phyloP scores from a whole-genome alignment of 108 stramenopile genomes.

The Cyclotella kingstonii region DNA sequence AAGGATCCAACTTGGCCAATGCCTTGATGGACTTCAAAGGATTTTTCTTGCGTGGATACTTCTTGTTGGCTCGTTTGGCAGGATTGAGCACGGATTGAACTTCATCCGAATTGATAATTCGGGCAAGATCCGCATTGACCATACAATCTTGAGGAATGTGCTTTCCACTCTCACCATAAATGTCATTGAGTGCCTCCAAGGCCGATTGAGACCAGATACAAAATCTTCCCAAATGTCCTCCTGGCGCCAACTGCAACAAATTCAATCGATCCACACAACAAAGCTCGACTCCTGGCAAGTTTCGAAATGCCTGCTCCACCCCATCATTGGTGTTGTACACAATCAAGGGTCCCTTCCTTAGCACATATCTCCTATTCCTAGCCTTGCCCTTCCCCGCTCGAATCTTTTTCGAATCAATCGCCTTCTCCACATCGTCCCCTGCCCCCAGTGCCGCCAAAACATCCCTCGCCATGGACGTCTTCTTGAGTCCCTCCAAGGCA shows the following conservation, averaged over 20 bases:
- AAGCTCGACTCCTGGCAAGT: constrained; percentile 96
- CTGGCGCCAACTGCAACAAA: constrained; percentile 97
- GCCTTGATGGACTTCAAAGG: constrained; percentile 86
- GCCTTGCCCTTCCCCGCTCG: constrained; percentile 99
- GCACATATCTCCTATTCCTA: constrained; percentile 94
- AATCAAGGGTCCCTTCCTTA: constrained; percentile 96
- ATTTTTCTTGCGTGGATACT: constrained; percentile 91
- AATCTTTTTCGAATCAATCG: constrained; percentile 92
- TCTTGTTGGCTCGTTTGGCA: constrained; percentile 70
- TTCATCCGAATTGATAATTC: constrained; percentile 98
- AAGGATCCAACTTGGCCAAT: constrained; percentile 91
- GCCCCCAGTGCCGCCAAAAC: constrained; percentile 91
- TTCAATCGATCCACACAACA: constrained; percentile 95
- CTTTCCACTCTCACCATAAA: constrained; percentile 91
- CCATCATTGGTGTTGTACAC: constrained; percentile 93
- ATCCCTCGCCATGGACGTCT: constrained; percentile 93
- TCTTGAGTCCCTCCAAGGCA: constrained; percentile 76
- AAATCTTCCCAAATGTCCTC: constrained; percentile 99
- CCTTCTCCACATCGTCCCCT: constrained; percentile 93
- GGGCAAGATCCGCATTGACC: constrained; percentile 98
- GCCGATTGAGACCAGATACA: constrained; percentile 97
- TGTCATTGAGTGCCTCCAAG: constrained; percentile 90
- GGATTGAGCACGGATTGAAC: constrained; percentile 94
- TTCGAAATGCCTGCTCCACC: constrained; percentile 93
- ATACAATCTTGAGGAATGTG: constrained; percentile 88